Conservation (phyloP, 1,284 basidiomycete species). For the Heterobasidion occidentale region DNA sequence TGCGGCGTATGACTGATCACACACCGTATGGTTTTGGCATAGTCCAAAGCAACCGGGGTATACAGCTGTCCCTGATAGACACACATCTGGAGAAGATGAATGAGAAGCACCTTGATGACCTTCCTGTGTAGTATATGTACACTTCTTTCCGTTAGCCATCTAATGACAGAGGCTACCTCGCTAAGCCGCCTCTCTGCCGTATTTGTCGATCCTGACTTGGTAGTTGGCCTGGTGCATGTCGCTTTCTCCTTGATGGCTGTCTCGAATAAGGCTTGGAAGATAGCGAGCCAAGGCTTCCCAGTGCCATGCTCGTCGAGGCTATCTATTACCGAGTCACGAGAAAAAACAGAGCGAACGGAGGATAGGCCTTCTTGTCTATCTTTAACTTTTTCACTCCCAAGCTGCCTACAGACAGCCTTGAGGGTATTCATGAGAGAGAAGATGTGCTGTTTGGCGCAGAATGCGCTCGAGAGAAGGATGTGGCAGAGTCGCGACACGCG, state of each 20-base stretch:
- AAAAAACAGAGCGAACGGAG: conserved; percentile 52
- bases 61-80: conserved; percentile 51
- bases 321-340: conserved; percentile 41
- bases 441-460: not conserved
- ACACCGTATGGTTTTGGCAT: conserved; percentile 69
- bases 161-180: conserved; percentile 55
- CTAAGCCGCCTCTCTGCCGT: conserved; percentile 50
- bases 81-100: conserved; percentile 62
- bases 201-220: conserved; percentile 23
- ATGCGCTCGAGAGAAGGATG: not conserved
- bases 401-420: conserved; percentile 40
- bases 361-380: conserved; percentile 64
- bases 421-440: conserved; percentile 28
- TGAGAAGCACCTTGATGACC: conserved; percentile 47
- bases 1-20: conserved; percentile 67
- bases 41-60: conserved; percentile 67
- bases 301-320: conserved; percentile 44
- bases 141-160: conserved; percentile 62
- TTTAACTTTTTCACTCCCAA: conserved; percentile 63
- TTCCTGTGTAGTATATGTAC: conserved; percentile 42
- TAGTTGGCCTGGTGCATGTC: conserved; percentile 42
- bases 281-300: conserved; percentile 53
- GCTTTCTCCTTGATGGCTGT: conserved; percentile 58
- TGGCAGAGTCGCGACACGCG: not conserved
- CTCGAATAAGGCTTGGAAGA: conserved; percentile 71